Evolutionary conservation across 495 filamentous ascomycete genomes (phyloP).

Genomic region (Neurospora africana): DNA sequence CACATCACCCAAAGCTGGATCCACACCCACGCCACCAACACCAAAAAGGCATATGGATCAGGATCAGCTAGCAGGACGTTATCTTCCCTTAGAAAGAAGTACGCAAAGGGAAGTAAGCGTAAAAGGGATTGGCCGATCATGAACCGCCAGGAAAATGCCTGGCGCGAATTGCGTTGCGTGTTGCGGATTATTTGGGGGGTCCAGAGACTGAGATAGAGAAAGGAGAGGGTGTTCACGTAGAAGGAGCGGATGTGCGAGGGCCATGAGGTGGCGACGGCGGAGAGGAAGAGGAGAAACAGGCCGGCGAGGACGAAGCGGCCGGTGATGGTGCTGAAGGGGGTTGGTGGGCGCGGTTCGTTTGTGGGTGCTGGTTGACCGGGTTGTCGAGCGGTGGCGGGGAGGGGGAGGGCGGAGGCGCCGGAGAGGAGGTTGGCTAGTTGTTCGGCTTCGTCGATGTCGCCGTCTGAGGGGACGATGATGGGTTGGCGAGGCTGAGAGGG

Average conservation of each 20-base stretch:
- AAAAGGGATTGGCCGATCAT: conserved; percentile 73
- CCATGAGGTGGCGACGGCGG: conserved; percentile 66
- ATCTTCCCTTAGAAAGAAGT: conserved; percentile 61
- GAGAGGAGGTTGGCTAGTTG: conserved; percentile 34
- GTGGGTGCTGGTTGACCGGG: conserved; percentile 22
- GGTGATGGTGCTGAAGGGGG: conserved; percentile 61
- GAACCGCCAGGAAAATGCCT: conserved; percentile 78
- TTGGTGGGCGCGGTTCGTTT: conserved; percentile 14
- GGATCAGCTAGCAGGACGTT: conserved; percentile 75
- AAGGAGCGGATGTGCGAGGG: conserved; percentile 53
- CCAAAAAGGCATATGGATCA: conserved; percentile 49
- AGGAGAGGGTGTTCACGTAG: conserved; percentile 58
- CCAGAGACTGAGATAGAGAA: conserved; percentile 84
- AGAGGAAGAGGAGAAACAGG: conserved; percentile 59
- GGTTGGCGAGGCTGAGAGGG: conserved; percentile 45
- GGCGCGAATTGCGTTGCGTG: conserved; percentile 79
- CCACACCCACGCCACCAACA: conserved; percentile 79
- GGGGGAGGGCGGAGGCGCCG: conserved; percentile 18
- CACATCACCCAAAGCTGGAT: conserved; percentile 69
- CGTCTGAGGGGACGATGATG: conserved; percentile 75
- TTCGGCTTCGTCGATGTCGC: conserved; percentile 54
- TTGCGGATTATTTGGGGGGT: conserved; percentile 85
- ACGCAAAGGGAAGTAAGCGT: conserved; percentile 65
- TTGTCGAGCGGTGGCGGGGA: conserved; percentile 1
- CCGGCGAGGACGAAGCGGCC: conserved; percentile 67